These are phyloP conservation scores for Xylariaceae sp. DNA, from an alignment of 2,329 filamentous ascomycete genomes.

Conservation along the genomic window DNA sequence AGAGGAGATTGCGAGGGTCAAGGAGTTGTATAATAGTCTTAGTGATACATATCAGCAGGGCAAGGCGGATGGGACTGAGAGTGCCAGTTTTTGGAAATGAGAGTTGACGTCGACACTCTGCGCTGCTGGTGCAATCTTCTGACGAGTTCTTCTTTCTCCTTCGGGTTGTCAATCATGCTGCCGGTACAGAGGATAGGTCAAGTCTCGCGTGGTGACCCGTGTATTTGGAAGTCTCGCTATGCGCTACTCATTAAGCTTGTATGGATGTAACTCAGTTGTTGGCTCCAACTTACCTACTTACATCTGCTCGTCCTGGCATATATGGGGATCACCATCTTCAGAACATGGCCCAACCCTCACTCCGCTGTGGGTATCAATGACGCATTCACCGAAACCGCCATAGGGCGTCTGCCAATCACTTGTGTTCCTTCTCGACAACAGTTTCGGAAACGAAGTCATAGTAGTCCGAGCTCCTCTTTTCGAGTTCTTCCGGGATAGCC, in stretches of 20 bases:
- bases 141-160: no score
- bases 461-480: conserved; percentile 6
- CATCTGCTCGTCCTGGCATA: no score
- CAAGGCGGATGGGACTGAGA: conserved; percentile 42
- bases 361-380: conserved; percentile 10
- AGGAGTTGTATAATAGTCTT: conserved; percentile 45
- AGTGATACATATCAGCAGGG: conserved; percentile 49
- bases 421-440: conserved; percentile 25
- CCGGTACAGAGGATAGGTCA: no score
- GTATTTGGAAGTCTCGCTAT: no score
- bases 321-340: conserved; percentile 8
- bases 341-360: conserved; percentile 19
- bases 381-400: conserved; percentile 13
- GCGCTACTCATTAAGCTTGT: no score
- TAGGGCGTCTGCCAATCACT: conserved; percentile 30
- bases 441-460: conserved; percentile 25
- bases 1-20: conserved; percentile 46
- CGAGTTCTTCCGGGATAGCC: conserved; percentile 2
- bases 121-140: no score
- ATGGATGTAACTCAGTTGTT: no score
- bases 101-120: not conserved
- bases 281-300: no score
- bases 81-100: conserved; percentile 49
- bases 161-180: no score
- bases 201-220: no score